A percentile compares a stretch with the other conserved stretches of the same genome.
phyloP scores from a whole-genome alignment of 2,329 filamentous ascomycete species.

The Penicillium sp. region DNA sequence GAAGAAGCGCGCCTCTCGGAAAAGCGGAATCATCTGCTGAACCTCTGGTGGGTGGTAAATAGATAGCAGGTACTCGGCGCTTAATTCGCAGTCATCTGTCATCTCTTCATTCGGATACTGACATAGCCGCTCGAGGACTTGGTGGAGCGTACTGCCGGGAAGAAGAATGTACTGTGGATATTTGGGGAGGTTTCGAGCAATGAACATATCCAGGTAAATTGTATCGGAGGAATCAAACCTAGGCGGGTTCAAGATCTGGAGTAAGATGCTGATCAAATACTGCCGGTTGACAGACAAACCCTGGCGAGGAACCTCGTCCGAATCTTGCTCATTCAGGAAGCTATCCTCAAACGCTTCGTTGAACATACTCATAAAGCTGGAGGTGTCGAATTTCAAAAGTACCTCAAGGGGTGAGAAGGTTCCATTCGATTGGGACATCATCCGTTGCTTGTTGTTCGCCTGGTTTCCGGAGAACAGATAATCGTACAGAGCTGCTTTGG shows the following conservation, averaged over 20 bases:
- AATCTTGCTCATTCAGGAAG: conserved; percentile 80
- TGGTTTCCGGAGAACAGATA: conserved; percentile 85
- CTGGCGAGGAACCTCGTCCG: conserved; percentile 61
- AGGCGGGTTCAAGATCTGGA: conserved; percentile 80
- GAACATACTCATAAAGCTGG: conserved; percentile 90
- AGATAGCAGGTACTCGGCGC: conserved; percentile 91
- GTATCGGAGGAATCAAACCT: conserved; percentile 79
- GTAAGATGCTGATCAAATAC: conserved; percentile 86
- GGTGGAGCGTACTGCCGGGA: conserved; percentile 81
- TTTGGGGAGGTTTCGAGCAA: conserved; percentile 92
- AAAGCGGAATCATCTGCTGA: conserved; percentile 73
- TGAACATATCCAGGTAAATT: conserved; percentile 98
- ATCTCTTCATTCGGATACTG: conserved; percentile 79
- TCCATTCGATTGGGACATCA: conserved; percentile 62
- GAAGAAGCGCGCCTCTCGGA: conserved; percentile 82
- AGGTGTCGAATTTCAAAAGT: conserved; percentile 84
- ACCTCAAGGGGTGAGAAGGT: conserved; percentile 85
- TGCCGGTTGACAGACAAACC: conserved; percentile 81
- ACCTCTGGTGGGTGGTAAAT: conserved; percentile 89
- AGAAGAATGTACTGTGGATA: conserved; percentile 95
- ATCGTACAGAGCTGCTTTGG: conserved; percentile 89
- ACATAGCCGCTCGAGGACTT: conserved; percentile 81
- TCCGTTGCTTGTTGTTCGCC: conserved; percentile 21
- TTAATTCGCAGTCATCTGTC: conserved; percentile 94
- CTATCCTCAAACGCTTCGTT: conserved; percentile 97